Evolutionary conservation across 129 eudicot species (phyloP).

Genomic region (sunflower (Helianthus annuus)): DNA sequence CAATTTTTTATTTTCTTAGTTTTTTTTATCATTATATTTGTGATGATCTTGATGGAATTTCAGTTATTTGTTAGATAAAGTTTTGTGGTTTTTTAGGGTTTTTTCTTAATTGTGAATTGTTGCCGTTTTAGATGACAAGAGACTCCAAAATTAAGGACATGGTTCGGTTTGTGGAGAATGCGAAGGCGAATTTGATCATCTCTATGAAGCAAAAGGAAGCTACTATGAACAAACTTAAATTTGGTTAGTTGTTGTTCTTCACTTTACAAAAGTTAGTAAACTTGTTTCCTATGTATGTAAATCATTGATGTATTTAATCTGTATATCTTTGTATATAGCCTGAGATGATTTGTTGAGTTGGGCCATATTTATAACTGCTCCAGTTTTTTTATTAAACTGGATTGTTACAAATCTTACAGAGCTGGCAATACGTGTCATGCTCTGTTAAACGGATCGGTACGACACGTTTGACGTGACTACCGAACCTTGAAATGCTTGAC

Average conservation of each 20-base stretch:
- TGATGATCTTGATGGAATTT: neutral
- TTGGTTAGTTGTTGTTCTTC: slow-evolving; percentile 50
- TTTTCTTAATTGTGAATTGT: slow-evolving; percentile 11
- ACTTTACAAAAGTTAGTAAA: neutral
- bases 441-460: too few species aligned
- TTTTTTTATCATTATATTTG: neutral
- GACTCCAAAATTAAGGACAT: slow-evolving; percentile 32
- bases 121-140: slow-evolving; percentile 50
- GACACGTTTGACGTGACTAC: too few species aligned
- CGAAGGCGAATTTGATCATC: slow-evolving; percentile 48
- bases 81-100: neutral
- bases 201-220: slow-evolving; percentile 60
- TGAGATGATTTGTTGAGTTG: slow-evolving; percentile 1
- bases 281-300: neutral
- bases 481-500: too few species aligned
- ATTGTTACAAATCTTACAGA: too few species aligned
- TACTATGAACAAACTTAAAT: slow-evolving; percentile 37
- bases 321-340: neutral
- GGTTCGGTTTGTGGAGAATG: slow-evolving; percentile 39
- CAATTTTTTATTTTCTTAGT: neutral
- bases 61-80: neutral
- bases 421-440: too few species aligned
- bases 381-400: too few species aligned
- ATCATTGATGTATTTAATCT: neutral
- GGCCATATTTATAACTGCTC: neutral